Evolutionary conservation across 192 early-diverging fungal species (phyloP), one percentile per base, ranked within the genome.

Genomic region (Backusella tarrabulga): DNA sequence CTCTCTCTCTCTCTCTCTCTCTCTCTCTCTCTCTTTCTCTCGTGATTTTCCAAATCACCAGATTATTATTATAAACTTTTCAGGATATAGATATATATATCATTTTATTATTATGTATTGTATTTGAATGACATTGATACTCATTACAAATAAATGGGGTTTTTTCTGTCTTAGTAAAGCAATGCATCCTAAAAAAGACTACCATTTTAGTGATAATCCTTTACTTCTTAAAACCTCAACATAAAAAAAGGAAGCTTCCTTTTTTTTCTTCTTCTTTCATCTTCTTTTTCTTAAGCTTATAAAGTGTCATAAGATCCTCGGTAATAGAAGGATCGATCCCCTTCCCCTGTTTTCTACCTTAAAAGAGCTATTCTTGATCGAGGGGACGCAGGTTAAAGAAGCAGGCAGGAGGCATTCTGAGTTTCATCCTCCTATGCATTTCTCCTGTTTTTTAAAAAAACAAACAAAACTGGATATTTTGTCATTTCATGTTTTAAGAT

Each of bases 401-500:
- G 56, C 56, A 29, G 26, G 29, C 23, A 63, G 56, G 56, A 63
- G 56, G 56, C 29, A 6, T 63, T 63, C 56, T 29, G n/a, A 29
- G 56, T 29, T 63, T 29, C 56, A 63, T 63, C 56, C 56, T 63
- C 21, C 19, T 56, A 1, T n/a, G 17, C 6, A n/a, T 23, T 56
- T 14, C 26, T 63, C 56, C 26, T 63, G 11, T 29, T 63, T 12
- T 63, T 29, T 14, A 14, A 23, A 29, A 4, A 60, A 26, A 11
- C 8, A 60, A 14, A 23, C 9, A 60, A 60, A 23, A 60, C 21
- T 21, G 21, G 56, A 60, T 26, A 60, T 60, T 56, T 26, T 23
- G 56, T 60, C 56, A 60, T 60, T 8, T 60, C 56, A 60, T 26
- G 56, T 60, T 60, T 60, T 56, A 56, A 56, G 52, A 26, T 60